These are phyloP conservation scores for Thuidium tamariscinum DNA, from an alignment of 225 moss, liverwort and hornwort genomes.

Conservation along the genomic window DNA sequence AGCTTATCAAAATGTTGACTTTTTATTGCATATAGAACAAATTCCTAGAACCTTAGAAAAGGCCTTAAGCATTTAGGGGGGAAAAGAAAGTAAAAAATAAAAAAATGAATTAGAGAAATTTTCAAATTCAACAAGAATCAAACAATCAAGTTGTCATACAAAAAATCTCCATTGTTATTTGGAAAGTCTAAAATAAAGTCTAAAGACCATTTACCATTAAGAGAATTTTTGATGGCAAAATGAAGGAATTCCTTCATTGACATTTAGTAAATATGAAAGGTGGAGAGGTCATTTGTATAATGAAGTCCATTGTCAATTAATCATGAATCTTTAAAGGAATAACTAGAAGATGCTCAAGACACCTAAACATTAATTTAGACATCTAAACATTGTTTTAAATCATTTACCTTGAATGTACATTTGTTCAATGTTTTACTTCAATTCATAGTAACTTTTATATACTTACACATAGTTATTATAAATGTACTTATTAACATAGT, in stretches of 20 bases:
- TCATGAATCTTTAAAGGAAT: neutral
- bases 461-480: accelerated
- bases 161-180: neutral
- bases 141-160: neutral
- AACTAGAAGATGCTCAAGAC: neutral
- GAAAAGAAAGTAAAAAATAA: neutral
- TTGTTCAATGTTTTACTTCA: accelerated
- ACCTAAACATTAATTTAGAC: accelerated
- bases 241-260: neutral
- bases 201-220: neutral
- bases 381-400: accelerated
- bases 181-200: accelerated
- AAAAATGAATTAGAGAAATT: neutral
- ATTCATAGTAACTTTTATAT: accelerated
- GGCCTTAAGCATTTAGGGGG: no score
- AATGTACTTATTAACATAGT: accelerated
- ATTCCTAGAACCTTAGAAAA: no score
- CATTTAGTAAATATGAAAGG: neutral
- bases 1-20: no score
- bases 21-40: no score
- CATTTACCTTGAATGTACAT: no score
- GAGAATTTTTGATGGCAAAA: neutral
- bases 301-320: neutral
- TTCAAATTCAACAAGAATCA: neutral
- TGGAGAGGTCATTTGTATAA: neutral